Evolutionary conservation across 805 yeast genomes (phyloP).

Genomic region (Saccharomycopsis malanga): DNA sequence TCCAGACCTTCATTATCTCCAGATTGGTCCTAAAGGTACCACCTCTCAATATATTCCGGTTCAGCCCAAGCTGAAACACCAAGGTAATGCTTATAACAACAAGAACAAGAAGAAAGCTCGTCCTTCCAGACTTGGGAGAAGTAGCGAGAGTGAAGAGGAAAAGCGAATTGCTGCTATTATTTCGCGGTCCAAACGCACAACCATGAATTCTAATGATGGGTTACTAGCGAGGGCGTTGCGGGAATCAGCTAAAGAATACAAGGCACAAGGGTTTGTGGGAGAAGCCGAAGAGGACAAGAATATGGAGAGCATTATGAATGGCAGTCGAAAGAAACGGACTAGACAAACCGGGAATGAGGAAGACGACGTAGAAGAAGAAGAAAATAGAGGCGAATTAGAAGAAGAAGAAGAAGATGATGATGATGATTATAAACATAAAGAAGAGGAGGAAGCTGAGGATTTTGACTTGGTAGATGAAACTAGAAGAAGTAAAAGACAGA

Average conservation of each 20-base stretch:
- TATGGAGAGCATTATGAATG: too few relatives aligned
- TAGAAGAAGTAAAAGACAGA: background rate
- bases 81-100: background rate
- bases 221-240: constrained; percentile 38
- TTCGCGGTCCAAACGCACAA: constrained; percentile 36
- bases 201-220: constrained; percentile 23
- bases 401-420: constrained; percentile 6
- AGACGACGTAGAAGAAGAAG: constrained; percentile 20
- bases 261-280: constrained; percentile 28
- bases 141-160: background rate
- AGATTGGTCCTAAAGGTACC: constrained; percentile 40
- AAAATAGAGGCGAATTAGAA: constrained; percentile 2
- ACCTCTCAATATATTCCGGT: constrained; percentile 45
- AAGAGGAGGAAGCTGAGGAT: constrained; percentile 13
- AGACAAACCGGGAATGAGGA: constrained; percentile 12
- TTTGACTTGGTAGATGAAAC: too few relatives aligned
- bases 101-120: constrained; percentile 26
- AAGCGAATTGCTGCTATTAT: background rate
- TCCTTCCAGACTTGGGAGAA: background rate
- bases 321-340: constrained; percentile 1
- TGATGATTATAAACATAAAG: constrained; percentile 6
- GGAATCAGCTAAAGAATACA: constrained; percentile 50
- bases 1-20: constrained; percentile 70
- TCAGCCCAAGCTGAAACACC: constrained; percentile 27
- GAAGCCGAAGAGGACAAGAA: constrained; percentile 7